Evolutionary conservation across 805 yeast genomes (phyloP).

Genomic region (Pichia deserticola): DNA sequence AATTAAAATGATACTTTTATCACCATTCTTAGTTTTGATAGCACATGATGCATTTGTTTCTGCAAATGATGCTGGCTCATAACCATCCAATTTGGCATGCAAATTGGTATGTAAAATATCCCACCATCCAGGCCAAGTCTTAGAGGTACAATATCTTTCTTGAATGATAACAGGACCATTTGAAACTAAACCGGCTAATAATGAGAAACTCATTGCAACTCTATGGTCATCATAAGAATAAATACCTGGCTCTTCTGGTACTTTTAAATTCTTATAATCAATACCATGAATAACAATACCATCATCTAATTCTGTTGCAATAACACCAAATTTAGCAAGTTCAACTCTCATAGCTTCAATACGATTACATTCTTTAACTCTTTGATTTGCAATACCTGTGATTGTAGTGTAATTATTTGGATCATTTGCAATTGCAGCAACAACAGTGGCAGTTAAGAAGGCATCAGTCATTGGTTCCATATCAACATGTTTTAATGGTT

Average conservation of each 20-base stretch:
- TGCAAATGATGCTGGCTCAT: constrained; percentile 34
- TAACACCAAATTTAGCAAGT: constrained; percentile 84
- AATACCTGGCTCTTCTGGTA: constrained; percentile 57
- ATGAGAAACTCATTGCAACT: constrained; percentile 94
- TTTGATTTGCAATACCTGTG: constrained; percentile 94
- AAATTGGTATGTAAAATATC: constrained; percentile 72
- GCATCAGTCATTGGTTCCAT: constrained; percentile 99
- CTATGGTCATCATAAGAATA: constrained; percentile 91
- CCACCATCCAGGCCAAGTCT: constrained; percentile 99
- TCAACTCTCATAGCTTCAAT: constrained; percentile 91
- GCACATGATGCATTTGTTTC: constrained; percentile 10
- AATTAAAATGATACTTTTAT: constrained; percentile 64
- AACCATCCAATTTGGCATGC: constrained; percentile 62
- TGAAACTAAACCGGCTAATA: constrained; percentile 62
- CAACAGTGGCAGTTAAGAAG: constrained; percentile 91
- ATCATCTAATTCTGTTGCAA: constrained; percentile 78
- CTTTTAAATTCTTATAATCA: constrained; percentile 38
- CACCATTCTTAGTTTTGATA: constrained; percentile 30
- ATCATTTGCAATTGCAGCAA: constrained; percentile 76
- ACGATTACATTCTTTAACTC: constrained; percentile 95
- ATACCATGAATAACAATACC: constrained; percentile 86
- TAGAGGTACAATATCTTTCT: constrained; percentile 89
- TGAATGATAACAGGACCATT: constrained; percentile 58
- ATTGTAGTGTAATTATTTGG: constrained; percentile 60
- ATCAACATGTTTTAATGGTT: constrained; percentile 69